Conservation (phyloP, 371 early-diverging fungal species). For the Rhizopus sp. region DNA sequence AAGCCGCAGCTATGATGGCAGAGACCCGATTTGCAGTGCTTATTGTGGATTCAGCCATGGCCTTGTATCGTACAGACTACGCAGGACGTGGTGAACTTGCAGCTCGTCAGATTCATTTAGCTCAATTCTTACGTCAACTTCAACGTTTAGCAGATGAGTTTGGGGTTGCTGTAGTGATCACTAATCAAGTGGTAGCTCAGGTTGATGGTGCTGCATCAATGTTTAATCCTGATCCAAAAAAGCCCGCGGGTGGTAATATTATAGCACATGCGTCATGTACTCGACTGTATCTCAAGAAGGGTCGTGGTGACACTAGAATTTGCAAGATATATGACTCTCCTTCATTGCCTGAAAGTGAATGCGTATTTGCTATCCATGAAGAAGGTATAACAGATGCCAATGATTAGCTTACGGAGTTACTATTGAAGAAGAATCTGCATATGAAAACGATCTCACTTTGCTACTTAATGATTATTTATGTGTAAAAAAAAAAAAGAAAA, state of each 20-base stretch:
- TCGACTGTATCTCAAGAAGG: slow-evolving; percentile 79
- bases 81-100: slow-evolving; percentile 97
- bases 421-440: too few species aligned
- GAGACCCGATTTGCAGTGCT: slow-evolving; percentile 87
- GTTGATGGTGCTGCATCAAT: slow-evolving; percentile 94
- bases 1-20: slow-evolving; percentile 97
- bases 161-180: slow-evolving; percentile 98
- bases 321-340: slow-evolving; percentile 91
- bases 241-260: slow-evolving; percentile 99
- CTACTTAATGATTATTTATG: too few species aligned
- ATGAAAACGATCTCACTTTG: too few species aligned
- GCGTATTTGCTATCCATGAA: slow-evolving; percentile 62
- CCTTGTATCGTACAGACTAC: slow-evolving; percentile 97
- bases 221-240: slow-evolving; percentile 96
- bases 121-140: slow-evolving; percentile 89
- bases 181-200: slow-evolving; percentile 98
- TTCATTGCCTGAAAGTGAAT: slow-evolving; percentile 77
- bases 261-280: slow-evolving; percentile 98
- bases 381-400: slow-evolving; percentile 67
- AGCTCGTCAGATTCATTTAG: slow-evolving; percentile 97
- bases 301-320: slow-evolving; percentile 80
- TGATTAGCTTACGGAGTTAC: slow-evolving; percentile 33
- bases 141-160: slow-evolving; percentile 96
- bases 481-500: too few species aligned
- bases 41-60: slow-evolving; percentile 97